phyloP scores from a whole-genome alignment of 2,329 filamentous ascomycete species.

The Fusarium begoniae region DNA sequence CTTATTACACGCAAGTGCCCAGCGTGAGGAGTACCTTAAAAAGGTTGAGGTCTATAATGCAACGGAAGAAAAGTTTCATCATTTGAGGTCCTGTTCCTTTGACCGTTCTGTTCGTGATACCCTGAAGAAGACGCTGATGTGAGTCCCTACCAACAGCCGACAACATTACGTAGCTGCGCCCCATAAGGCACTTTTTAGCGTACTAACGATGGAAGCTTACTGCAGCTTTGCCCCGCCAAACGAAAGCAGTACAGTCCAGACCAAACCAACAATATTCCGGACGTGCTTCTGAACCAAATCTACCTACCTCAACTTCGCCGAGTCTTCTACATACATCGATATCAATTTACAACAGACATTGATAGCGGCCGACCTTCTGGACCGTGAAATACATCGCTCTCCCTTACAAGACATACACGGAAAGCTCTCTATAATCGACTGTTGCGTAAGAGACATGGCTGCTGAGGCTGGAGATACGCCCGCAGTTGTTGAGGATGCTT shows the following conservation, averaged over 20 bases:
- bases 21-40: constrained; percentile 17
- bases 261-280: constrained; percentile 9
- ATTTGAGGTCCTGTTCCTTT: not conserved
- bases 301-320: constrained; percentile 11
- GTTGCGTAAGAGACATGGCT: constrained; percentile 41
- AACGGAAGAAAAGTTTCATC: not conserved
- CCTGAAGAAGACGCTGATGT: not conserved
- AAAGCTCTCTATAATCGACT: constrained; percentile 8
- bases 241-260: not conserved
- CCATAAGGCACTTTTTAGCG: constrained; percentile 3
- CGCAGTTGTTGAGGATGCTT: constrained; percentile 32
- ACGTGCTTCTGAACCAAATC: constrained; percentile 14
- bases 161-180: constrained; percentile 29
- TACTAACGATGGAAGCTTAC: constrained; percentile 20
- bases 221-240: constrained; percentile 38
- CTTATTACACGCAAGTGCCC: constrained; percentile 29
- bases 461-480: constrained; percentile 39
- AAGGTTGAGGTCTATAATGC: not conserved
- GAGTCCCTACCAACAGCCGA: not conserved
- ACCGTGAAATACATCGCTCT: not conserved
- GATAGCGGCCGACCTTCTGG: not conserved
- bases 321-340: constrained; percentile 7
- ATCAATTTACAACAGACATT: constrained; percentile 12
- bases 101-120: constrained; percentile 12
- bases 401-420: not conserved